Base-by-base conservation (phyloP, 1,139 yeast genomes). In the Geotrichum citri-aurantii region DNA sequence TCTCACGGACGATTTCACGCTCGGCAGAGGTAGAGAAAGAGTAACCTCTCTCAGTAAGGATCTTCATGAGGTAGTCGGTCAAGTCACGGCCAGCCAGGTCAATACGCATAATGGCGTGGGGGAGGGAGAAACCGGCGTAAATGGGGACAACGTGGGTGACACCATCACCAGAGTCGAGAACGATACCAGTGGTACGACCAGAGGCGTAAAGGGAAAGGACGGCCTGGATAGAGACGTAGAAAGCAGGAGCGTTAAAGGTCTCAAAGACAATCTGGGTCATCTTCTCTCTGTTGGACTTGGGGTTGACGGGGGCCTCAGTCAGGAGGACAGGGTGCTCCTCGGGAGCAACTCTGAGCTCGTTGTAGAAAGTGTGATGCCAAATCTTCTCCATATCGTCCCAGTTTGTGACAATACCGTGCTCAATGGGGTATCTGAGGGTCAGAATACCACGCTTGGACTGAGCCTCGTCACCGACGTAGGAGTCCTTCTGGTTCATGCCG, bases 321-420 rank as follows among this genome's bases (percentile, higher is more conserved):
- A 91, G 85, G 77, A 89, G 82, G 71, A 89, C 95, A 75, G 98
- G 97, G 84, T 93, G 99, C 80, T 93, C 98, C 80, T 91, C 97
- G 77, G 97, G 96, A 64, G 98, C 98, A 77, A 93, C 96, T 82
- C 96, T 88, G 79, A 89, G 86, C 81, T 89, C 96, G 81, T 89
- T 90, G 91, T 88, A 89, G 82, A 89, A 90, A 72, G 96, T 89
- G 84, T 89, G 96, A 80, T 89, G 96, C 97, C 98, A 90, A 81
- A 93, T 93, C 85, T 89, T 93, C 86, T 92, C 99, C 98, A 93
- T 93, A 79, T 93, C 99, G 77, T 93, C 98, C 99, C 99, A 93
- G 93, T 93, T 93, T 81, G 97, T 93, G 69, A 93, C 99, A 72
- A 93, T 91, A 89, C 99, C 99, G 84, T 93, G 99, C 83, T 93